phyloP scores from a whole-genome alignment of 257 asterid species.

The Solanum appendiculatum region DNA sequence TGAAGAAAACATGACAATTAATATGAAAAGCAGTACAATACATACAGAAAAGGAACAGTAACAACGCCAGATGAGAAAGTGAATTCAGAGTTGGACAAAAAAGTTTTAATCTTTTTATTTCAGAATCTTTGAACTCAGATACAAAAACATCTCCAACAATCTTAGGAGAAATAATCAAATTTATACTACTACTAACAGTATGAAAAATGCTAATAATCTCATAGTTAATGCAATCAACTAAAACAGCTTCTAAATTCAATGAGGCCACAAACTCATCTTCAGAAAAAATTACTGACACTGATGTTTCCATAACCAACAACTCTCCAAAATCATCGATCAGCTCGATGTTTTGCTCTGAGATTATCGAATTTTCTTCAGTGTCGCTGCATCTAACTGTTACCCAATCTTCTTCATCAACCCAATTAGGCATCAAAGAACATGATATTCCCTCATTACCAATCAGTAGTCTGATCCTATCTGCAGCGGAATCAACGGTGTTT shows the following conservation, averaged over 20 bases:
- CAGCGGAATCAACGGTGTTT: constrained; percentile 11
- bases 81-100: constrained; percentile 2
- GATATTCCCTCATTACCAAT: constrained; percentile 6
- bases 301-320: background rate
- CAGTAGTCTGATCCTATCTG: constrained; percentile 33
- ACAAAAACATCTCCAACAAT: constrained; percentile 13
- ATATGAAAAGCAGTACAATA: background rate
- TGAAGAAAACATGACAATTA: background rate
- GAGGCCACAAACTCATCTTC: constrained; percentile 22
- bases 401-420: constrained; percentile 61
- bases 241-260: constrained; percentile 4
- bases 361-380: constrained; percentile 16
- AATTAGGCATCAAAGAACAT: constrained; percentile 8
- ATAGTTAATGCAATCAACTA: constrained; percentile 15
- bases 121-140: constrained; percentile 1
- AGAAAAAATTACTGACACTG: background rate
- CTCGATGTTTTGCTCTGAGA: background rate
- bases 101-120: constrained; percentile 11
- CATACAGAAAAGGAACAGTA: background rate
- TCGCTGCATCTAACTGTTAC: constrained; percentile 38
- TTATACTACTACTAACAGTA: background rate
- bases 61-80: background rate
- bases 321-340: constrained; percentile 5
- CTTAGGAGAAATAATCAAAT: background rate
- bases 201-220: constrained; percentile 11